phyloP scores from a whole-genome alignment of 2,329 filamentous ascomycete genomes.

The Claviceps citrina region DNA sequence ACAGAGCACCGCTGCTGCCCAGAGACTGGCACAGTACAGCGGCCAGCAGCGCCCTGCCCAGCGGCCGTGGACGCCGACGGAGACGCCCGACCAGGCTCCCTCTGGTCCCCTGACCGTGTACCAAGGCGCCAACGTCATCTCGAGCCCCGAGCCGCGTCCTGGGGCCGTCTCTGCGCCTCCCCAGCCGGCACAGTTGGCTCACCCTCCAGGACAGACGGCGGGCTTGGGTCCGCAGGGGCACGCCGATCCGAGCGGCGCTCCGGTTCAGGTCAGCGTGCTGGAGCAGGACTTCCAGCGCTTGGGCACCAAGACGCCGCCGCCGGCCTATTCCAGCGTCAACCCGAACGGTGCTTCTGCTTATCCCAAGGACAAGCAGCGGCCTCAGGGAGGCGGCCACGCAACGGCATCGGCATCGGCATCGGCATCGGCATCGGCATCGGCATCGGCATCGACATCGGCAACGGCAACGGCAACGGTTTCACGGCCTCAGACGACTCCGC shows the following conservation, averaged over 20 bases:
- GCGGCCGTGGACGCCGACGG: slow-evolving; percentile 88
- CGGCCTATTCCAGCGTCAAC: slow-evolving; percentile 79
- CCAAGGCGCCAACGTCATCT: slow-evolving; percentile 63
- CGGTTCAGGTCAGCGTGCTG: slow-evolving; percentile 51
- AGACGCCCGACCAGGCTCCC: slow-evolving; percentile 69
- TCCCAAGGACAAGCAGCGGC: slow-evolving; percentile 62
- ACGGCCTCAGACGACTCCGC: slow-evolving; percentile 2
- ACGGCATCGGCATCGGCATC: slow-evolving; percentile 10
- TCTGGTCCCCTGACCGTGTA: slow-evolving; percentile 87
- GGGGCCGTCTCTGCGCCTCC: slow-evolving; percentile 26
- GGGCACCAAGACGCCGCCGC: slow-evolving; percentile 71
- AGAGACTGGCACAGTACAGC: slow-evolving; percentile 66
- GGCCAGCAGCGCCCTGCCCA: slow-evolving; percentile 22
- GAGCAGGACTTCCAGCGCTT: slow-evolving; percentile 77
- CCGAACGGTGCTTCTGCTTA: slow-evolving; percentile 41
- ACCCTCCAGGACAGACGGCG: not conserved
- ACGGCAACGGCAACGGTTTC: slow-evolving; percentile 7
- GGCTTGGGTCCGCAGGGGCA: slow-evolving; percentile 7
- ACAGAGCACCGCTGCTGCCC: slow-evolving; percentile 65
- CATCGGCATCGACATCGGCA: slow-evolving; percentile 7
- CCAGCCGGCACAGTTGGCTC: slow-evolving; percentile 23
- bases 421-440: slow-evolving; percentile 6
- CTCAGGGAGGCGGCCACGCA: slow-evolving; percentile 16
- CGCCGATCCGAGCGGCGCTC: slow-evolving; percentile 16
- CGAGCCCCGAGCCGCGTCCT: slow-evolving; percentile 30